phyloP scores from a whole-genome alignment of 768 basidiomycete genomes.

The Agrocybe pediades region DNA sequence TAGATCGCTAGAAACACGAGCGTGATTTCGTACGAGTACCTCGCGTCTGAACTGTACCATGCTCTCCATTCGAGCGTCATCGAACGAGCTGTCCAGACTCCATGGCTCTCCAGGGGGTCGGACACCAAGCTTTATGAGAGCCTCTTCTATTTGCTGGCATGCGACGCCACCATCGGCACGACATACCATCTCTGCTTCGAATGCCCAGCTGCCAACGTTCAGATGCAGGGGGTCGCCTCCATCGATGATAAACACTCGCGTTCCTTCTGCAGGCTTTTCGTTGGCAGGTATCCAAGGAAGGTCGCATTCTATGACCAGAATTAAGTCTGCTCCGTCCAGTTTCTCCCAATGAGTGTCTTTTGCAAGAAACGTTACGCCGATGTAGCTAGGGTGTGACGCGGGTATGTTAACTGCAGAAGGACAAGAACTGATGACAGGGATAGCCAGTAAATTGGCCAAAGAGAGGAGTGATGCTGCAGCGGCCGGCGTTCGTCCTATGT shows the following conservation, averaged over 20 bases:
- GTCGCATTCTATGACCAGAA: slow-evolving; percentile 67
- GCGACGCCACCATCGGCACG: slow-evolving; percentile 57
- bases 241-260: slow-evolving; percentile 62
- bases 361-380: slow-evolving; percentile 53
- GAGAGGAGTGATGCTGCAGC: slow-evolving; percentile 46
- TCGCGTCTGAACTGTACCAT: slow-evolving; percentile 6
- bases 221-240: slow-evolving; percentile 62
- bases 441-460: slow-evolving; percentile 52
- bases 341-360: slow-evolving; percentile 45
- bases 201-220: slow-evolving; percentile 49
- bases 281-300: slow-evolving; percentile 64
- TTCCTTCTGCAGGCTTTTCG: slow-evolving; percentile 40
- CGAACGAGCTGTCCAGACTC: background rate
- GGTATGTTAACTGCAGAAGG: slow-evolving; percentile 56
- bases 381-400: slow-evolving; percentile 53
- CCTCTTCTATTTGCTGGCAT: slow-evolving; percentile 47
- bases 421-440: slow-evolving; percentile 56
- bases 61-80: slow-evolving; percentile 1
- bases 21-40: slow-evolving; percentile 25
- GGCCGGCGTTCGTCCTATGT: slow-evolving; percentile 55
- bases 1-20: background rate
- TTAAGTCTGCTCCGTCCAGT: slow-evolving; percentile 57
- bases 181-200: slow-evolving; percentile 59
- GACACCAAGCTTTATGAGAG: slow-evolving; percentile 28
- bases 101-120: slow-evolving; percentile 11